These are phyloP conservation scores for Aspergillus phoenicis DNA, from an alignment of 2,329 filamentous ascomycete genomes.

Conservation along the genomic window DNA sequence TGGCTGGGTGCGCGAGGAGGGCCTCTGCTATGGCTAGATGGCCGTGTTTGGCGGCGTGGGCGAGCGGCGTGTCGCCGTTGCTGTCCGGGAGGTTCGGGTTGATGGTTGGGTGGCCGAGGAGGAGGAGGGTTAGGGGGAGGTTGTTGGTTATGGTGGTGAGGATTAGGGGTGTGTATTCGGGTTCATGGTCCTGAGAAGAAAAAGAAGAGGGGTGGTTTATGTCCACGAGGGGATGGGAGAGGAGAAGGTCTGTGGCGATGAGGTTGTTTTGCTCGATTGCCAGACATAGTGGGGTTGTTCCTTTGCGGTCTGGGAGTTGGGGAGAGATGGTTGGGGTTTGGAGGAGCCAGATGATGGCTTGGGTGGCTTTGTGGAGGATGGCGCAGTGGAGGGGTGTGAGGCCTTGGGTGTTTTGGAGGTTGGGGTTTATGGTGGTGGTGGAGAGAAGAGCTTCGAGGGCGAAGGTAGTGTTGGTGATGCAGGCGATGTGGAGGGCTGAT, in stretches of 20 bases:
- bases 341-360: neutral
- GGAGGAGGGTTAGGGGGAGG: neutral
- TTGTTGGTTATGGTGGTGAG: neutral
- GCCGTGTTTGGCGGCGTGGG: neutral
- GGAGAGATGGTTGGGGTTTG: too few species aligned
- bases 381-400: neutral
- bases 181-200: neutral
- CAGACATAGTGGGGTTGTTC: neutral
- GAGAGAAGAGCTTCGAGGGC: neutral
- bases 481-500: constrained; percentile 2
- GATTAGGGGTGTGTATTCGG: neutral
- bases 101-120: neutral
- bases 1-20: neutral
- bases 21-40: neutral
- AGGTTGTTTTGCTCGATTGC: neutral
- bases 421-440: neutral
- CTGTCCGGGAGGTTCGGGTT: neutral
- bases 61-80: neutral
- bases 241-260: neutral
- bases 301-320: neutral
- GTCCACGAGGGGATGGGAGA: neutral
- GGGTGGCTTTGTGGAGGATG: neutral
- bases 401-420: neutral
- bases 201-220: neutral
- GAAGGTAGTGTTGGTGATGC: neutral